Evolutionary conservation across 2,329 filamentous ascomycete species (phyloP), one percentile per base, ranked within the genome.

Genomic region (Plenodomus tracheiphilus): DNA sequence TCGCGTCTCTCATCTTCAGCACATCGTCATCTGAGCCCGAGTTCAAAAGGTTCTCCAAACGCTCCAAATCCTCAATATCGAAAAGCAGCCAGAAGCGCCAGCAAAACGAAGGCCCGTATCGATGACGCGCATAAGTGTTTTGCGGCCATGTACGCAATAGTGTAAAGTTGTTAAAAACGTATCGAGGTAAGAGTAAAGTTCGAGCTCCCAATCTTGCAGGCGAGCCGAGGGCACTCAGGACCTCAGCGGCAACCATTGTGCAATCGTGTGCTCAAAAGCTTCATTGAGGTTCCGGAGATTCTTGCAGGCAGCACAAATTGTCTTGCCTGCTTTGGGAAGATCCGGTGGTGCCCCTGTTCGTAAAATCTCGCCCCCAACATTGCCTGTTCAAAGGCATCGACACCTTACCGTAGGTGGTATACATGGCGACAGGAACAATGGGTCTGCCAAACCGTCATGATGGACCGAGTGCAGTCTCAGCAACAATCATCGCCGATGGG

Each of bases 71-170:
- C 35, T 46, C 20, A 4, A 53, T 46, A 41, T 63, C 60, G n/a
- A 60, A 58, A n/a, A 61, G 39, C 19, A 61, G 41, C 60, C 60
- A 63, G 11, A 53, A 35, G 19, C 56, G 48, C 52, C 41, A 58
- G 18, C 36, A 28, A 15, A 48, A 59, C 17, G 30, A 41, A 35
- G 38, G 39, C 15, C 60, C 58, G 22, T 51, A 63, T 17, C 60
- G 51, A 11, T 38, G 13, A 13, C 40, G 36, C 19, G 56, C 60
- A 49, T 61, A 62, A 1, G 41, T 25, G 46, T 49, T 47, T 2
- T 28, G 11, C 15, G 20, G 28, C 51, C 51, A 54, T 13, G 22
- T 36, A 3, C 48, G 41, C 8, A 54, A 21, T 8, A 39, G 40
- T 15, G 39, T 21, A 30, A 54, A 54, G 20, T 35, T 35, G 30